Base-by-base conservation (phyloP, 768 basidiomycete species). In the Calocybe indica region DNA sequence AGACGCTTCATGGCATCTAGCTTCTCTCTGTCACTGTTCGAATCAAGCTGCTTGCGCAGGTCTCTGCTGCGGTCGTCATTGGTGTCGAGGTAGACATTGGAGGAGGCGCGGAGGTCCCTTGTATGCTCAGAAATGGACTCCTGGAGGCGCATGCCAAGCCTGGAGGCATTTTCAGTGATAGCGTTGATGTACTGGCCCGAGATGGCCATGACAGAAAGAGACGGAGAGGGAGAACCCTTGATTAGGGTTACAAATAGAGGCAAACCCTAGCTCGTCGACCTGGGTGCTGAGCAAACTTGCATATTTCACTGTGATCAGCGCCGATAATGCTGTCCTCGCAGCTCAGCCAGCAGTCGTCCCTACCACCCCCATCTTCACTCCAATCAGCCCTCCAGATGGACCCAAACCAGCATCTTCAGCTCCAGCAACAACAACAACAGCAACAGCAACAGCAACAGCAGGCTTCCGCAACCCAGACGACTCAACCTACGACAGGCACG, bases 1-100 rank as follows among this genome's bases (percentile, higher is more conserved):
- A 99, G 78, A 52, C 92, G 73, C 68, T 95, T 96, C 85, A 99
- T 86, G 3, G 92, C 95, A 53, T 98, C 93, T 43, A 95, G 67
- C 59, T 93, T 90, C 61, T 98, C 95, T 48, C 83, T 73, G 58
- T 98, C 96, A 49, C 83, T 85, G 54, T 75, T 85, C 3, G 88
- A 89, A 57, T 96, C 92, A 32, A 99, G 78, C 61, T 97, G 86
- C 57, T 83, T 84, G 49, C 79, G 77, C 31, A 97, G 88, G 58
- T 92, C 84, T 64, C 82, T 83, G 44, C 82, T 70, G 62, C 87
- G 88, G 60, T 96, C 93, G 56, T 94, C 88, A 5, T 80, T 70
- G 42, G 70, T 71, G 55, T 89, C 88, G 45, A 86, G 71, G 59
- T 84, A 85, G 29, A 74, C 69, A 32, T 77, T 75, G 13, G 77